Conservation (phyloP, 2,329 filamentous ascomycete genomes). For the Trichoderma atroviride region DNA sequence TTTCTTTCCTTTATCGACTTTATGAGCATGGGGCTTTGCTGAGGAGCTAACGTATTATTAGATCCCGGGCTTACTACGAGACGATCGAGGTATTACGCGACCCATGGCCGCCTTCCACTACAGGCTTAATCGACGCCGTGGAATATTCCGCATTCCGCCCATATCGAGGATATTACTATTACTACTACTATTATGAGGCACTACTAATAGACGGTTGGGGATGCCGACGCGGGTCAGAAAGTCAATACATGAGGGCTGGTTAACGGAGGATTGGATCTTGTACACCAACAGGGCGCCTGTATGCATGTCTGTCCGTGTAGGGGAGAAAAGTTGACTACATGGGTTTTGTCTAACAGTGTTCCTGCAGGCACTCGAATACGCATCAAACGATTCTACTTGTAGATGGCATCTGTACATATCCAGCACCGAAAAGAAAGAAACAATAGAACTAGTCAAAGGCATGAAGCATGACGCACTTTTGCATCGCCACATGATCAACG, state of each 20-base stretch:
- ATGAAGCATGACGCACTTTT: not conserved
- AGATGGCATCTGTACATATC: not conserved
- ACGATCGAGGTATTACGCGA: not conserved
- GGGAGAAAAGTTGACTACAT: not conserved
- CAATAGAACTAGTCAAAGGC: not conserved
- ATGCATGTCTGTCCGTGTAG: not conserved
- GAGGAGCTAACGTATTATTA: not conserved
- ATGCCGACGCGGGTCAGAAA: constrained; percentile 1
- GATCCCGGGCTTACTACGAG: not conserved
- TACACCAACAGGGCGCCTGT: not conserved
- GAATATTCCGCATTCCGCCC: not conserved
- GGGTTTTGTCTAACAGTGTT: not conserved
- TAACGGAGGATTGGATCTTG: not conserved
- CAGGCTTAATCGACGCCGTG: not conserved
- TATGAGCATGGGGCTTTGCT: not conserved
- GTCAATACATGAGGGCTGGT: not conserved
- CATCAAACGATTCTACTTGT: not conserved
- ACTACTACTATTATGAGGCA: not conserved
- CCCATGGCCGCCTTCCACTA: not conserved
- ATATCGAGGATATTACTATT: not conserved
- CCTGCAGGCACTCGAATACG: not conserved
- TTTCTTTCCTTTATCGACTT: not conserved
- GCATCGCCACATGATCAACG: constrained; percentile 20
- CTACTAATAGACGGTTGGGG: not conserved
- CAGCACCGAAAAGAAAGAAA: not conserved